These are phyloP conservation scores for Saturnispora halmiae DNA, from an alignment of 805 yeast species.

Conservation along the genomic window DNA sequence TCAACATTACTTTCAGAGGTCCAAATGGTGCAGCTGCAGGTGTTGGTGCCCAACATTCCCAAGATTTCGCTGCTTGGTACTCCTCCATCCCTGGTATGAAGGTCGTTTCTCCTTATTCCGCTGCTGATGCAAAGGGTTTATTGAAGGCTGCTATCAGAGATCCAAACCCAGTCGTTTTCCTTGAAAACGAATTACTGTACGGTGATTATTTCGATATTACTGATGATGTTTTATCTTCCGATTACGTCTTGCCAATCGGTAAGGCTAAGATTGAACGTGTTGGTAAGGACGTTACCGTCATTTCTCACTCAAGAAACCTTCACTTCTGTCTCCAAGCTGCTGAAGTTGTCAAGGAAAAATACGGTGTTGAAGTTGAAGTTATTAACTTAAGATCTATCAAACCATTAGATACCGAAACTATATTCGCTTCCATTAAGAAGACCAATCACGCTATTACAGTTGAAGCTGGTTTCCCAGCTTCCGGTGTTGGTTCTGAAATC, in stretches of 20 bases:
- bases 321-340: constrained; percentile 85
- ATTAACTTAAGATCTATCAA: constrained; percentile 93
- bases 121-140: constrained; percentile 94
- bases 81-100: constrained; percentile 97
- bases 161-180: constrained; percentile 93
- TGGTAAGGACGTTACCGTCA: constrained; percentile 85
- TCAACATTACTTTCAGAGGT: constrained; percentile 97
- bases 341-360: constrained; percentile 68
- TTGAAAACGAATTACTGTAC: constrained; percentile 92
- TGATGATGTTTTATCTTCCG: constrained; percentile 82
- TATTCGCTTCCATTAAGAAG: constrained; percentile 84
- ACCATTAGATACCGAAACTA: constrained; percentile 87
- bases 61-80: constrained; percentile 96
- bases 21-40: constrained; percentile 99
- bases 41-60: constrained; percentile 99
- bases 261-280: constrained; percentile 91
- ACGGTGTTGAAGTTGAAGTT: constrained; percentile 88
- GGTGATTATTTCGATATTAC: constrained; percentile 85
- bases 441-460: constrained; percentile 94
- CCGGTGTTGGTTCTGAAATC: constrained; percentile 97
- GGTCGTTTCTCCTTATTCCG: constrained; percentile 89
- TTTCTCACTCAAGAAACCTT: constrained; percentile 89
- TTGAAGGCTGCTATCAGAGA: constrained; percentile 95
- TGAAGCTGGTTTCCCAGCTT: constrained; percentile 96
- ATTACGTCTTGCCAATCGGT: constrained; percentile 87